phyloP scores from a whole-genome alignment of 495 filamentous ascomycete genomes.

The Xylaria scruposa region DNA sequence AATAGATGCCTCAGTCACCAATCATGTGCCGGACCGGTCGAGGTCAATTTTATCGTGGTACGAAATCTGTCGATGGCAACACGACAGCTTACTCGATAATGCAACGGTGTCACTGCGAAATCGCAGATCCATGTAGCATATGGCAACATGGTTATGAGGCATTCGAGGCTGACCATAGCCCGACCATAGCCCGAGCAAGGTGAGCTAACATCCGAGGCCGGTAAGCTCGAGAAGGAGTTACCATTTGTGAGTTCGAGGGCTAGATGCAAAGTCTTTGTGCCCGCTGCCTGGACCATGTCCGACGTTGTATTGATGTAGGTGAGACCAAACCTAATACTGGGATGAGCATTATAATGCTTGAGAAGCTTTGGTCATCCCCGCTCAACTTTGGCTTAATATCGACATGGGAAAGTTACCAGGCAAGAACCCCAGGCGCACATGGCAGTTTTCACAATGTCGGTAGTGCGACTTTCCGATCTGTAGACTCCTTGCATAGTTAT shows the following conservation, averaged over 20 bases:
- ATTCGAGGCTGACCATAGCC: not conserved
- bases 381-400: not conserved
- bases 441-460: not conserved
- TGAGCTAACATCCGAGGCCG: not conserved
- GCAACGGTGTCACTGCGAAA: not conserved
- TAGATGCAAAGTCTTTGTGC: not conserved
- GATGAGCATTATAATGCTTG: not conserved
- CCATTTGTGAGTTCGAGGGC: not conserved
- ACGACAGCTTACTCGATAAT: not conserved
- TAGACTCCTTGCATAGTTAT: not conserved
- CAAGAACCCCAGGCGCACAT: not conserved
- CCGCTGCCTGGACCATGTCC: not conserved
- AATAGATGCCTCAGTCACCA: not conserved
- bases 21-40: not conserved
- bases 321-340: not conserved
- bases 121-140: not conserved
- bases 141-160: not conserved
- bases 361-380: not conserved
- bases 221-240: not conserved
- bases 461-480: conserved; percentile 12
- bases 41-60: not conserved
- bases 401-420: not conserved
- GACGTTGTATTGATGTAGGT: conserved; percentile 18
- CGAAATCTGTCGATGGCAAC: not conserved
- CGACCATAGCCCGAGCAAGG: not conserved